phyloP scores from a whole-genome alignment of 2,329 filamentous ascomycete species.

The Colletotrichum sansevieriae region DNA sequence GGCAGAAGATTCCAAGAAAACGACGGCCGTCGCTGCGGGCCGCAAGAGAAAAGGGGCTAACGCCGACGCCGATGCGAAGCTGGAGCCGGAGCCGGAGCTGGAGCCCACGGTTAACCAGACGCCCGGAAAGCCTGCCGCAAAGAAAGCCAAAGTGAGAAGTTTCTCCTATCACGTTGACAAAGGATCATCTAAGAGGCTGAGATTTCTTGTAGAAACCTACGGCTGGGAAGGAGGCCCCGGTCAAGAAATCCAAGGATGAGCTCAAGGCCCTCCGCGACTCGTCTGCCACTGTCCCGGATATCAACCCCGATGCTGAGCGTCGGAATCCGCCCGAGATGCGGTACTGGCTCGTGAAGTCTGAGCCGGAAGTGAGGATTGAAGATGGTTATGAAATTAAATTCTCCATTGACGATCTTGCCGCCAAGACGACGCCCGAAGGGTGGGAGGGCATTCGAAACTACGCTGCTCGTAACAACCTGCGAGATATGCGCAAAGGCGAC shows the following conservation, averaged over 20 bases:
- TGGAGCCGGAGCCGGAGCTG: background rate
- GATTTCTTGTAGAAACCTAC: background rate
- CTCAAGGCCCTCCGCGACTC: conserved; percentile 36
- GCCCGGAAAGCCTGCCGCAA: conserved; percentile 13
- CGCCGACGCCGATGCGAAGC: no score
- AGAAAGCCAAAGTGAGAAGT: conserved; percentile 32
- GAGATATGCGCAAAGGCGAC: conserved; percentile 91
- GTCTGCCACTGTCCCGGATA: conserved; percentile 47
- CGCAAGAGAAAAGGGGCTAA: conserved; percentile 27
- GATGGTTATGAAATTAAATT: conserved; percentile 92
- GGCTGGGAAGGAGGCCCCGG: conserved; percentile 10
- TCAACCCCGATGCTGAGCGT: conserved; percentile 53
- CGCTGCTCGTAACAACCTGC: conserved; percentile 85
- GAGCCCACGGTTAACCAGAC: background rate
- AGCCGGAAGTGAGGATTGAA: conserved; percentile 88
- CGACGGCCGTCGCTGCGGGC: background rate
- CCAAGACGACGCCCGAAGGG: conserved; percentile 81
- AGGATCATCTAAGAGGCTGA: background rate
- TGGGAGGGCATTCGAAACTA: conserved; percentile 75
- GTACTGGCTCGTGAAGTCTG: conserved; percentile 89
- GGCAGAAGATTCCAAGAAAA: background rate
- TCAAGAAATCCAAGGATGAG: conserved; percentile 33
- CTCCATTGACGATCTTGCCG: conserved; percentile 89
- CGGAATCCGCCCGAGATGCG: conserved; percentile 53
- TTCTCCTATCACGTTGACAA: no score